Evolutionary conservation across 2,329 filamentous ascomycete genomes (phyloP).

Genomic region (Xylariaceae sp.): DNA sequence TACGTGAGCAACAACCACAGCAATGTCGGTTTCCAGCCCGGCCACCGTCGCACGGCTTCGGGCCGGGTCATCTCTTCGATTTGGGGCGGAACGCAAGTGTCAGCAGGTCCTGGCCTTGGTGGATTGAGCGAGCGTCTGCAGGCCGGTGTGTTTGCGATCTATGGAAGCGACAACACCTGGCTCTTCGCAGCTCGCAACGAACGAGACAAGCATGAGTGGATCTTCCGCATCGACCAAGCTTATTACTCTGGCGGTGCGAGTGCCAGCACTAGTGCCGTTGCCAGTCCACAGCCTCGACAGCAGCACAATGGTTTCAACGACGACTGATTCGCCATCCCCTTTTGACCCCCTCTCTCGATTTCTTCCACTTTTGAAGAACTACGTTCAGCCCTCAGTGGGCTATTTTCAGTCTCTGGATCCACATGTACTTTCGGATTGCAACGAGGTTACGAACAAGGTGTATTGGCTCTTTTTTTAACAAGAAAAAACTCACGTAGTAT

Average conservation of each 20-base stretch:
- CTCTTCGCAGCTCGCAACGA: constrained; percentile 87
- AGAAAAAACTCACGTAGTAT: constrained; percentile 12
- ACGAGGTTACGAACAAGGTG: constrained; percentile 13
- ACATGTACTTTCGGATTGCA: constrained; percentile 8
- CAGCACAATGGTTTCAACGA: background rate
- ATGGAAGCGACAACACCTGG: constrained; percentile 91
- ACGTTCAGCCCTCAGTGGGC: background rate
- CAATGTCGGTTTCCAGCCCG: constrained; percentile 37
- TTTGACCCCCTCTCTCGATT: background rate
- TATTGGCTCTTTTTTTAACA: no score
- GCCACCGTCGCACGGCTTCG: constrained; percentile 46
- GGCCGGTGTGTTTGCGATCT: constrained; percentile 84
- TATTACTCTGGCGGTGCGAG: constrained; percentile 47
- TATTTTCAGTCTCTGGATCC: background rate
- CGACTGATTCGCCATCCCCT: background rate
- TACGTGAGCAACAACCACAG: constrained; percentile 30
- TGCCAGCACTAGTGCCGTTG: constrained; percentile 20
- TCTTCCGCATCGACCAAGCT: constrained; percentile 86
- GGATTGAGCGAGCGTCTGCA: constrained; percentile 54
- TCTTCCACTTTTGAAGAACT: background rate
- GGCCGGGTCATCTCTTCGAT: constrained; percentile 51
- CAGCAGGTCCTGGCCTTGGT: constrained; percentile 42
- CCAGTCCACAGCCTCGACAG: background rate
- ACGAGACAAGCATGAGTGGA: constrained; percentile 94
- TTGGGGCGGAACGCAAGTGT: constrained; percentile 46